These are phyloP conservation scores for Thelephora terrestris DNA, from an alignment of 1,284 basidiomycete genomes.

Conservation along the genomic window DNA sequence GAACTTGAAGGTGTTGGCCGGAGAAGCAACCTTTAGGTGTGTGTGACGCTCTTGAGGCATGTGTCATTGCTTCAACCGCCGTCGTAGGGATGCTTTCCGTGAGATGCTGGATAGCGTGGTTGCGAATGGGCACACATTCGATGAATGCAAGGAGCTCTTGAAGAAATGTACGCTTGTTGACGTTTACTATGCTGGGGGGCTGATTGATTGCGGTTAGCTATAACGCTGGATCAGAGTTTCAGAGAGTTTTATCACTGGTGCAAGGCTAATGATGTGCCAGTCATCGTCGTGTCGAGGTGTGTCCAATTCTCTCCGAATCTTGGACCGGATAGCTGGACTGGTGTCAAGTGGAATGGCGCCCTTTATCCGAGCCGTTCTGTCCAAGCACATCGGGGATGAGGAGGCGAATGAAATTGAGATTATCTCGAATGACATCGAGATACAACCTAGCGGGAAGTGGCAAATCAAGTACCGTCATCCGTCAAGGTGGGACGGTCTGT, in stretches of 20 bases:
- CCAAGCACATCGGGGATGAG: constrained; percentile 65
- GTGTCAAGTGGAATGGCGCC: constrained; percentile 80
- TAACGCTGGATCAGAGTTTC: constrained; percentile 82
- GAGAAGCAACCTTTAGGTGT: constrained; percentile 61
- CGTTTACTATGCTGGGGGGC: constrained; percentile 7
- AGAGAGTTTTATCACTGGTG: constrained; percentile 79
- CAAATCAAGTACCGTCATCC: constrained; percentile 84
- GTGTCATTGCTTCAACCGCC: not conserved
- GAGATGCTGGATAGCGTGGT: constrained; percentile 71
- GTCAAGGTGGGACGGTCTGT: constrained; percentile 41
- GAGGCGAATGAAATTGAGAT: constrained; percentile 74
- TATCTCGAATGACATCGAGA: constrained; percentile 78
- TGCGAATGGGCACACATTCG: constrained; percentile 58
- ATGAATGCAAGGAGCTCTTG: constrained; percentile 68
- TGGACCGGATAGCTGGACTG: not conserved
- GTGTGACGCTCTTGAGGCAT: constrained; percentile 15
- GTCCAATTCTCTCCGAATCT: constrained; percentile 8
- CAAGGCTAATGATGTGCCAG: constrained; percentile 65
- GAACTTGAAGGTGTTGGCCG: constrained; percentile 64
- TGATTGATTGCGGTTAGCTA: constrained; percentile 38
- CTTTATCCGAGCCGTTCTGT: constrained; percentile 79
- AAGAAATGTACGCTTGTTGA: constrained; percentile 30
- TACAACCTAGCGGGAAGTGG: constrained; percentile 67
- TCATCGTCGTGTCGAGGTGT: constrained; percentile 88
- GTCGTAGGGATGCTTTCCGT: constrained; percentile 62